These are phyloP conservation scores for Lasiosphaeris hirsuta DNA, from an alignment of 495 filamentous ascomycete species.

Conservation along the genomic window DNA sequence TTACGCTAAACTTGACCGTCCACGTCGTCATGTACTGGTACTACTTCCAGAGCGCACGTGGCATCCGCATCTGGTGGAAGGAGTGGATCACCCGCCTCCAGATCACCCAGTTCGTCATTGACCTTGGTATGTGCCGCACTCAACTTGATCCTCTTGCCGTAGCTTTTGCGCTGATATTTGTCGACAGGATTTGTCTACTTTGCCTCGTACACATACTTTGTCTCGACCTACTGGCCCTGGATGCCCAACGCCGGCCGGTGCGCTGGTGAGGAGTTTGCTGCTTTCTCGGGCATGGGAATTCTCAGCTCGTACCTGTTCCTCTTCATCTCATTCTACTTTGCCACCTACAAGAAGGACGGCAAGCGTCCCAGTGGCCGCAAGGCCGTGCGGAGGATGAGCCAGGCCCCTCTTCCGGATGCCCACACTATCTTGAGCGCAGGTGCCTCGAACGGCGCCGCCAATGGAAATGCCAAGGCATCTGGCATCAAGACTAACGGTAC, in stretches of 20 bases:
- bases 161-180: constrained; percentile 18
- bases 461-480: constrained; percentile 38
- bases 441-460: constrained; percentile 11
- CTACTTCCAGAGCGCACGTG: constrained; percentile 82
- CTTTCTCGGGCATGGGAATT: constrained; percentile 87
- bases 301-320: constrained; percentile 91
- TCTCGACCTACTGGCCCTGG: constrained; percentile 83
- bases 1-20: constrained; percentile 72
- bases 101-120: constrained; percentile 78
- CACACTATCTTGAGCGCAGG: constrained; percentile 37
- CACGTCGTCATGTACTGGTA: constrained; percentile 76
- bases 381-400: constrained; percentile 51
- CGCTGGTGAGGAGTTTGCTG: constrained; percentile 96
- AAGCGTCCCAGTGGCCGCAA: constrained; percentile 59
- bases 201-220: constrained; percentile 93
- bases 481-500: constrained; percentile 49
- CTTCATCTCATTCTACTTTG: constrained; percentile 98
- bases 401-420: constrained; percentile 51
- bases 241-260: constrained; percentile 81
- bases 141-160: background rate
- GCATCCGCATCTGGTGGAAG: constrained; percentile 85
- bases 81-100: constrained; percentile 85
- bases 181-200: constrained; percentile 82
- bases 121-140: constrained; percentile 60
- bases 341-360: constrained; percentile 87